Evolutionary conservation across 2,329 filamentous ascomycete species (phyloP).

Genomic region (Bipolaris bicolor): DNA sequence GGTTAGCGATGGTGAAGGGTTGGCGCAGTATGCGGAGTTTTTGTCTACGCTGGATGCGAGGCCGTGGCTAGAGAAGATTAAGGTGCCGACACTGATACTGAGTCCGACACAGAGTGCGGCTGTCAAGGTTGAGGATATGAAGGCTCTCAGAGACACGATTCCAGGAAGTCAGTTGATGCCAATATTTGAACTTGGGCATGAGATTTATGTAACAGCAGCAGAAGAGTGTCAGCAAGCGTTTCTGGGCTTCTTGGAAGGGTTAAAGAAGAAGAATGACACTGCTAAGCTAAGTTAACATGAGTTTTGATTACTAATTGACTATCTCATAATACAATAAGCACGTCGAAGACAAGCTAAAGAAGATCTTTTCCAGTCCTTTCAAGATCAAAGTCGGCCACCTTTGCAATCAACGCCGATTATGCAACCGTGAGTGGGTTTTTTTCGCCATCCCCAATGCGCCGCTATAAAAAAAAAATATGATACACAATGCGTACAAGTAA

Average conservation of each 20-base stretch:
- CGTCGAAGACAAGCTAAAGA: neutral
- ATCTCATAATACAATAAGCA: neutral
- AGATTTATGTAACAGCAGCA: conserved; percentile 45
- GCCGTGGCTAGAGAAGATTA: conserved; percentile 36
- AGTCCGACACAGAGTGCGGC: conserved; percentile 45
- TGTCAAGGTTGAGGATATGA: conserved; percentile 38
- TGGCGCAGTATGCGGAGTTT: conserved; percentile 46
- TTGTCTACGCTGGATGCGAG: conserved; percentile 41
- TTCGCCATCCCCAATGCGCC: conserved; percentile 10
- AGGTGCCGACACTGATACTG: conserved; percentile 41
- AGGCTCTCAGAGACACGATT: conserved; percentile 24
- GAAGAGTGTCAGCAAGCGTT: conserved; percentile 35
- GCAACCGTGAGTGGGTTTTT: conserved; percentile 10
- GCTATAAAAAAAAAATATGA: conserved; percentile 13
- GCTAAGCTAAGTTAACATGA: neutral
- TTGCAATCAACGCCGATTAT: conserved; percentile 14
- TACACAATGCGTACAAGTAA: conserved; percentile 3
- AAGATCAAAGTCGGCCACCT: neutral
- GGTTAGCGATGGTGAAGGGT: conserved; percentile 36
- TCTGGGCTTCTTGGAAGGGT: conserved; percentile 45
- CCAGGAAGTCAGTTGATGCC: conserved; percentile 30
- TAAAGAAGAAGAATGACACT: neutral
- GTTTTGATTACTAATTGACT: neutral
- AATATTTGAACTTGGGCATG: conserved; percentile 41
- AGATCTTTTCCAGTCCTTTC: neutral